Percentiles rank a stretch among this genome's conserved stretches.
These are phyloP conservation scores for Chlorella variabilis DNA, from an alignment of 163 green algal genomes.

Conservation along the genomic window DNA sequence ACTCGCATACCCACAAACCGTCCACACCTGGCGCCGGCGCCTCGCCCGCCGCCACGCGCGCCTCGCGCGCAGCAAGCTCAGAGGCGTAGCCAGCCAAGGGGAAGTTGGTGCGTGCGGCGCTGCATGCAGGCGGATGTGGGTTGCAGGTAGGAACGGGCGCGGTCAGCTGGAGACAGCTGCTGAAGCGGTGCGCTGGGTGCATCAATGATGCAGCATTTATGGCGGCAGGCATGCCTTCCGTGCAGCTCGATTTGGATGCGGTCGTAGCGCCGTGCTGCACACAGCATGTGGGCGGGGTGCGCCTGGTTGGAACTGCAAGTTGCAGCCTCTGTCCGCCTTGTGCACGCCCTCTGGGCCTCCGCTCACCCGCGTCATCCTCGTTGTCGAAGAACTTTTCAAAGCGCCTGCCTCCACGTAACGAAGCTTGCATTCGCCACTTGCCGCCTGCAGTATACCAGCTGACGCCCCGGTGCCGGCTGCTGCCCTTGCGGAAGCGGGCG, in stretches of 20 bases:
- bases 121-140: not conserved
- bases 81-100: not conserved
- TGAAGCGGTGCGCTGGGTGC: too few species aligned
- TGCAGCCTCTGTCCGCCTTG: too few species aligned
- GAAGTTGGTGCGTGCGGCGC: conserved; percentile 17
- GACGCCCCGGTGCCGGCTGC: conserved; percentile 10
- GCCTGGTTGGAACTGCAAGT: too few species aligned
- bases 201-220: not conserved
- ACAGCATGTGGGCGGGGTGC: too few species aligned
- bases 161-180: too few species aligned
- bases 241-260: not conserved
- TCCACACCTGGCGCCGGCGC: not conserved
- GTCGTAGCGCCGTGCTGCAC: not conserved
- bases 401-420: not conserved
- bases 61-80: conserved; percentile 10
- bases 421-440: not conserved
- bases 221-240: not conserved
- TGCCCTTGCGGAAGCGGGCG: not conserved
- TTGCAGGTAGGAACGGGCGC: not conserved
- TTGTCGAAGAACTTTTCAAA: not conserved
- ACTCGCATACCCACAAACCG: too few species aligned
- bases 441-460: not conserved
- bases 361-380: not conserved
- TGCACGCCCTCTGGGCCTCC: too few species aligned
- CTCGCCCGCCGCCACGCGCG: conserved; percentile 13